These are phyloP conservation scores for Cryphonectria naterciae DNA, from an alignment of 2,329 filamentous ascomycete species.

Conservation along the genomic window DNA sequence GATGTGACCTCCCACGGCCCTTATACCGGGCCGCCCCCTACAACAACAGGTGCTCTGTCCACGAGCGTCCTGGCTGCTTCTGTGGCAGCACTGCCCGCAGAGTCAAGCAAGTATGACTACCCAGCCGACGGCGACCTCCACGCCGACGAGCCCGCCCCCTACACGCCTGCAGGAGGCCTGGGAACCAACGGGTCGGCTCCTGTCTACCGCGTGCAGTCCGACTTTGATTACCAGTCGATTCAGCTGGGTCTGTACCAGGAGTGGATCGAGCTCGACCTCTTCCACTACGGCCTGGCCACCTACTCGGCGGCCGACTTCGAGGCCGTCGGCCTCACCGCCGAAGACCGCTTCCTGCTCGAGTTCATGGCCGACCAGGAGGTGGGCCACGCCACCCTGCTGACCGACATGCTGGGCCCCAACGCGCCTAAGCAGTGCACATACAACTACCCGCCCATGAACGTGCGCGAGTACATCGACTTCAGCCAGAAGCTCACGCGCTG, in stretches of 20 bases:
- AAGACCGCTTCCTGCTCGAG: slow-evolving; percentile 72
- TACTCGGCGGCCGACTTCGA: slow-evolving; percentile 73
- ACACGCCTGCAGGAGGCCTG: slow-evolving; percentile 71
- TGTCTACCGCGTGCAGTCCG: slow-evolving; percentile 76
- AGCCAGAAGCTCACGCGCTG: slow-evolving; percentile 83
- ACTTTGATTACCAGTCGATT: slow-evolving; percentile 83
- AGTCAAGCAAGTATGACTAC: slow-evolving; percentile 68
- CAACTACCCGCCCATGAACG: slow-evolving; percentile 76
- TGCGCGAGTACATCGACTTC: slow-evolving; percentile 81
- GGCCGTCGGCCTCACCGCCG: slow-evolving; percentile 66
- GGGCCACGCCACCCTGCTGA: slow-evolving; percentile 76
- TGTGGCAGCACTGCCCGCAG: slow-evolving; percentile 61
- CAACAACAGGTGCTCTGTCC: slow-evolving; percentile 70
- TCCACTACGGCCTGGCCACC: slow-evolving; percentile 73
- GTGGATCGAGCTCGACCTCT: slow-evolving; percentile 83
- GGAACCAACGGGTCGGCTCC: slow-evolving; percentile 79
- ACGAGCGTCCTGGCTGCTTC: slow-evolving; percentile 60
- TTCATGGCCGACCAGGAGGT: slow-evolving; percentile 80
- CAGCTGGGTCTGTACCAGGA: slow-evolving; percentile 78
- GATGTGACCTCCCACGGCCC: slow-evolving; percentile 71
- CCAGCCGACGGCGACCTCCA: slow-evolving; percentile 72
- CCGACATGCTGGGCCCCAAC: slow-evolving; percentile 73
- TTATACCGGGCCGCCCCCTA: slow-evolving; percentile 65
- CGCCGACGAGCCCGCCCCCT: slow-evolving; percentile 70
- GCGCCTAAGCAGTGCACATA: slow-evolving; percentile 79